Evolutionary conservation across 192 early-diverging fungal genomes (phyloP), one percentile per base, ranked within the genome.

Genomic region (Glomus cerebriforme): DNA sequence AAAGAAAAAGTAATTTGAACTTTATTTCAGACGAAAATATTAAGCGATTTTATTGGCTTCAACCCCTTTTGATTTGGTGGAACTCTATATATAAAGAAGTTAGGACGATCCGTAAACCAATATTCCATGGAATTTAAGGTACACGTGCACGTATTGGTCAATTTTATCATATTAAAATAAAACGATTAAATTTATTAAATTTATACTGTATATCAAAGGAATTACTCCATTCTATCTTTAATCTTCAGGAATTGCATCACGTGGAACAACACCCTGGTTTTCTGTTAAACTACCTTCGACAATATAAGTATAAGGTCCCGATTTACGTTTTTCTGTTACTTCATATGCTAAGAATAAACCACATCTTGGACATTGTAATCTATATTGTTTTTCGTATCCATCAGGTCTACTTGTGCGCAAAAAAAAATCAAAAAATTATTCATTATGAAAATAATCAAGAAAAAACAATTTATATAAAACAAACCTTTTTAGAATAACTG

Each of bases 251-350:
- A 82, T 76, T 15, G 82, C 79, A 58, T 79, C 71, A 9, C 37
- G 68, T 29, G 83, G 83, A 10, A 76, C 77, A 31, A 81, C 84
- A 22, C 89, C 87, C 80, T 90, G 89, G 39, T 82, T 82, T 67
- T 90, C 85, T 27, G 83, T 88, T 78, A 90, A 70, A 13, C 87
- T 83, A 32, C 87, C 86, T 54, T 90, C 86, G 27, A 88, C 80
- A 64, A 90, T 83, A 81, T 90, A 90, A 12, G 89, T 90, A 60
- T 87, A 88, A 6, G 81, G 82, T 2, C 89, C 89, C 19, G 76
- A 68, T 67, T 88, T 88, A 4, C 86, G 77, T 66, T 84, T 79
- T 10, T 81, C 81, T 13, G 82, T 87, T 19, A 83, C 84, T 81
- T 90, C 89, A 75, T 90, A 90, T 17, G 86, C 89, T 67, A 90